Conservation (phyloP, 1,139 yeast species). For the Blastobotrys arbuscula region DNA sequence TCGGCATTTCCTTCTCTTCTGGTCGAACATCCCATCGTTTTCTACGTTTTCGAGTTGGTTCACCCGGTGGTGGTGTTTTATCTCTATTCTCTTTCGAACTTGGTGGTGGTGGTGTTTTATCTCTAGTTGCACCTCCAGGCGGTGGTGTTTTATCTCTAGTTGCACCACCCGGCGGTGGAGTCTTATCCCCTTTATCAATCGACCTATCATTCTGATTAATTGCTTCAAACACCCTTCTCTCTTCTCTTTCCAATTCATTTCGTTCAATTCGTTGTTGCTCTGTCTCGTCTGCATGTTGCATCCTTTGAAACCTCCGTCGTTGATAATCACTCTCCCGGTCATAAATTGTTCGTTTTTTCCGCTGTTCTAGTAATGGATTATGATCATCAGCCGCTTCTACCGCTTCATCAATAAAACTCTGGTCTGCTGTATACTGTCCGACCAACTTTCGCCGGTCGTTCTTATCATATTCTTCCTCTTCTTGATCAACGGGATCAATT, state of each 20-base stretch:
- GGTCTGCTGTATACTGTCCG: constrained; percentile 33
- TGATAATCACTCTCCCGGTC: constrained; percentile 42
- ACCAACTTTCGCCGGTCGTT: constrained; percentile 12
- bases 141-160: constrained; percentile 28
- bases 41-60: constrained; percentile 19
- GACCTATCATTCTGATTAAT: constrained; percentile 22
- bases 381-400: constrained; percentile 34
- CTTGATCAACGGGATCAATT: neutral
- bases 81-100: constrained; percentile 8
- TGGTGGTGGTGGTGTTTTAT: constrained; percentile 23
- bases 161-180: constrained; percentile 17
- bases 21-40: constrained; percentile 38
- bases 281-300: constrained; percentile 22
- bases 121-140: constrained; percentile 14
- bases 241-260: constrained; percentile 33
- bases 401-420: constrained; percentile 28
- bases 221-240: constrained; percentile 26
- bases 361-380: constrained; percentile 36
- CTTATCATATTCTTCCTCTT: neutral
- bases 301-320: constrained; percentile 36
- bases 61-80: neutral
- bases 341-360: constrained; percentile 30
- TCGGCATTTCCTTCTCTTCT: constrained; percentile 19
- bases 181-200: constrained; percentile 17
- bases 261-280: constrained; percentile 29